These are phyloP conservation scores for Smallanthus sonchifolius DNA, from an alignment of 129 eudicot species.

Conservation along the genomic window DNA sequence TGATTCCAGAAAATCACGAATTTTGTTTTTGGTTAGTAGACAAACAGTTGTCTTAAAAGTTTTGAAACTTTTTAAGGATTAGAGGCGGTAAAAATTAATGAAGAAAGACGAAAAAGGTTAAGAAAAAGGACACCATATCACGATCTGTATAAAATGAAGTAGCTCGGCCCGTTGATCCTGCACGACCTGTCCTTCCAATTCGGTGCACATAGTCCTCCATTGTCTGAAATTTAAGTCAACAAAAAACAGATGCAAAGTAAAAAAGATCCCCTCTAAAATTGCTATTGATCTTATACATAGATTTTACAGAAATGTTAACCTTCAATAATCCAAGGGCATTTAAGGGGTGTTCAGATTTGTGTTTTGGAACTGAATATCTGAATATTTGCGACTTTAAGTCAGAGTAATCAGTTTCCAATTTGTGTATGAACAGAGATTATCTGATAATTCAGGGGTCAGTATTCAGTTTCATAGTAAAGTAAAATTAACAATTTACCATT, in stretches of 20 bases:
- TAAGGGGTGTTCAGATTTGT: background rate
- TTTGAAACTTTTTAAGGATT: background rate
- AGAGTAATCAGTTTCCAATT: background rate
- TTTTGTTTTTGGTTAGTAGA: conserved; percentile 2
- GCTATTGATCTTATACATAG: background rate
- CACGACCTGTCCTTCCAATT: conserved; percentile 88
- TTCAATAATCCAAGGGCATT: background rate
- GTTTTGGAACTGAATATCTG: background rate
- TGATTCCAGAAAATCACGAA: background rate
- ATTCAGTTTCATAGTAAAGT: background rate
- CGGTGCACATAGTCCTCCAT: conserved; percentile 91
- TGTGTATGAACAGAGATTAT: background rate
- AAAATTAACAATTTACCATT: background rate
- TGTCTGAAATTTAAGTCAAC: conserved; percentile 36
- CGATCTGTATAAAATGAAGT: conserved; percentile 78
- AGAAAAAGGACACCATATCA: conserved; percentile 50
- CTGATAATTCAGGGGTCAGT: conserved; percentile 1
- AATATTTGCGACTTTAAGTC: background rate
- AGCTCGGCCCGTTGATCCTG: conserved; percentile 88
- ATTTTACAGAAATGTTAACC: background rate
- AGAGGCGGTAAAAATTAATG: background rate
- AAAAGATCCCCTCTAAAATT: background rate
- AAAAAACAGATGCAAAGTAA: conserved; percentile 3
- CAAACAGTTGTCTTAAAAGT: background rate
- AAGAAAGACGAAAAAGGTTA: background rate